Base-by-base conservation (phyloP, 83 land plant genomes). In the Thuja plicata region DNA sequence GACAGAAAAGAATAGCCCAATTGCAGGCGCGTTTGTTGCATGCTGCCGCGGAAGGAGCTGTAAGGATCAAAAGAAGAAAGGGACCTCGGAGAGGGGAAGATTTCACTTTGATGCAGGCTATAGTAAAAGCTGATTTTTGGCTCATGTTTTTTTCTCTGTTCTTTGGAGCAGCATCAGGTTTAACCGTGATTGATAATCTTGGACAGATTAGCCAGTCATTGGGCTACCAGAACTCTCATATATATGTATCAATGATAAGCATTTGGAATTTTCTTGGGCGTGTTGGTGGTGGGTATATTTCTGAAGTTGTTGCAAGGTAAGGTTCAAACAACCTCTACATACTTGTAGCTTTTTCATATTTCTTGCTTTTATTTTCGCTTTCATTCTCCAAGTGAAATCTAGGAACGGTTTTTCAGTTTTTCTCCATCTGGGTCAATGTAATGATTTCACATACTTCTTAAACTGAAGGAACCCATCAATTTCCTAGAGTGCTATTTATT, bases 261-360 rank as follows among this genome's bases (percentile, higher is more conserved):
- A 93, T 93, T 21, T 93, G 94, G 94, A 93, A 92, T 87, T 93
- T 93, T 48, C 91, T 92, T 41, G 94, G 94, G 48, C 93, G 94
- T 48, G 76, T 93, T 71, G 94, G 83, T 11, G 93, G 91, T 11
- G 94, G 93, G 17, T 93, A 86, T 92, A 83, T 78, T 16, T 93
- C 94, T 27, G 94, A 93, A 77, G 54, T 90, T 50, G 70, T 92
- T 86, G 93, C 89, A 87, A 89, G 94, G 94, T 92, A 73, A 48
- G 85, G 34, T 48, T 46, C 35, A 83, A 83, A 76, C 38, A 83
- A 11, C 13, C 8, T 83, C 35, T 30, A 30, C 4, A 83, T 48
- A 83, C 2, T 17, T n/a, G 35, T 83, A 48, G 79, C 79, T 74
- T 34, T 17, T 74, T 74, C 38, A 12, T 35, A 9, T 34, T 74